Percentiles rank a stretch among this genome's conserved stretches.
These are phyloP conservation scores for Entomortierella lignicola DNA, from an alignment of 192 early-diverging fungal species.

Conservation along the genomic window DNA sequence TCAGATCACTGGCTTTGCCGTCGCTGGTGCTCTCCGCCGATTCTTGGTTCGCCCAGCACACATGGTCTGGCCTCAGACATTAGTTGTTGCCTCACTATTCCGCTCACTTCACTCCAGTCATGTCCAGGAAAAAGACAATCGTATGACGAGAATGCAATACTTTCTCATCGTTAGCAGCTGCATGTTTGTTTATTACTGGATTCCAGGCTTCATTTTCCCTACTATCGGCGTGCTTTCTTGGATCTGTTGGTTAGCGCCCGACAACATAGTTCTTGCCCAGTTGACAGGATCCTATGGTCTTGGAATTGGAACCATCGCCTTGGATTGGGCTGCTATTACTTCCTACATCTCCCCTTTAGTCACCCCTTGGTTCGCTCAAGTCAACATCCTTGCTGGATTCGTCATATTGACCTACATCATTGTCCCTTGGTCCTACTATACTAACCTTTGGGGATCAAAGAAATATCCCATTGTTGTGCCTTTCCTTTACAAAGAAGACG, in stretches of 20 bases:
- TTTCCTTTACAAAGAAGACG: slow-evolving; percentile 40
- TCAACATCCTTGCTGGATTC: neutral
- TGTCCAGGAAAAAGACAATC: neutral
- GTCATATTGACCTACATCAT: neutral
- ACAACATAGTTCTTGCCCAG: neutral
- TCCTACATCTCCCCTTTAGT: neutral
- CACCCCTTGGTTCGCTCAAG: neutral
- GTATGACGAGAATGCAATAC: neutral
- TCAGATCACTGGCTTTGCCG: neutral
- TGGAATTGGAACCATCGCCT: neutral
- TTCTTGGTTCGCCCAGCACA: neutral
- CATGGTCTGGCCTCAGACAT: neutral
- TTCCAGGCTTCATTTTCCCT: neutral
- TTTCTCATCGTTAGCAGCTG: neutral
- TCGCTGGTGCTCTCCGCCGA: neutral
- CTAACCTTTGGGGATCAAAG: slow-evolving; percentile 58
- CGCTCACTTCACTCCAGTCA: neutral
- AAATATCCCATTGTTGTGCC: slow-evolving; percentile 47
- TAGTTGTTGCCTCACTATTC: neutral
- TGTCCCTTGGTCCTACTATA: slow-evolving; percentile 58
- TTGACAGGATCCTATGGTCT: neutral
- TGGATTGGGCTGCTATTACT: neutral
- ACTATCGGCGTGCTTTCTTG: neutral
- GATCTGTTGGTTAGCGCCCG: neutral
- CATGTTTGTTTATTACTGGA: neutral